Evolutionary conservation across 2,329 filamentous ascomycete genomes (phyloP).

Genomic region (Fusarium multiceps): DNA sequence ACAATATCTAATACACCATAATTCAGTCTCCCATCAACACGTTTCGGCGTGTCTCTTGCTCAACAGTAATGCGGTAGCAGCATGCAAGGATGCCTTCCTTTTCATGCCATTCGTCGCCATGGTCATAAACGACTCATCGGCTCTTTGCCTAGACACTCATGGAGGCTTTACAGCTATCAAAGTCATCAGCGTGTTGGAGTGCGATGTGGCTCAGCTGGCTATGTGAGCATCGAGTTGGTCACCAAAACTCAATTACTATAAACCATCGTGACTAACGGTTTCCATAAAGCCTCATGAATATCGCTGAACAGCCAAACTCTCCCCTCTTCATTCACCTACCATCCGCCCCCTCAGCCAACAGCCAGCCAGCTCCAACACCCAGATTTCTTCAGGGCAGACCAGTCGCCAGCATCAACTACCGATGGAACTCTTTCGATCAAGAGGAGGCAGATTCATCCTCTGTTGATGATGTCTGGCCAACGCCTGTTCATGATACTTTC

Average conservation of each 20-base stretch:
- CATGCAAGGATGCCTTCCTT: constrained; percentile 41
- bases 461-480: constrained; percentile 59
- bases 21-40: not conserved
- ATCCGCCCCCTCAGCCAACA: constrained; percentile 53
- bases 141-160: not conserved
- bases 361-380: constrained; percentile 50
- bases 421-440: constrained; percentile 58
- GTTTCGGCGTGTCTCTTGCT: not conserved
- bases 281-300: constrained; percentile 60
- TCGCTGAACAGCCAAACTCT: constrained; percentile 50
- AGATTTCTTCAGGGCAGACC: constrained; percentile 57
- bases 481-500: constrained; percentile 66
- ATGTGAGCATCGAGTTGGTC: constrained; percentile 63
- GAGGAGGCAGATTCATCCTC: constrained; percentile 42
- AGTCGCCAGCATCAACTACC: constrained; percentile 68
- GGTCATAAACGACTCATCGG: constrained; percentile 21
- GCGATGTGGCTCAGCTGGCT: constrained; percentile 61
- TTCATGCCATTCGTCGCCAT: constrained; percentile 25
- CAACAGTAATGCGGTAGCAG: constrained; percentile 33
- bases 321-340: constrained; percentile 69
- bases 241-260: not conserved
- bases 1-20: not conserved
- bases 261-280: constrained; percentile 29
- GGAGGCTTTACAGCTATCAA: constrained; percentile 39
- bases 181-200: constrained; percentile 57